These are phyloP conservation scores for Sergeia podlipaevii DNA, from an alignment of 208 protist species.

Conservation along the genomic window DNA sequence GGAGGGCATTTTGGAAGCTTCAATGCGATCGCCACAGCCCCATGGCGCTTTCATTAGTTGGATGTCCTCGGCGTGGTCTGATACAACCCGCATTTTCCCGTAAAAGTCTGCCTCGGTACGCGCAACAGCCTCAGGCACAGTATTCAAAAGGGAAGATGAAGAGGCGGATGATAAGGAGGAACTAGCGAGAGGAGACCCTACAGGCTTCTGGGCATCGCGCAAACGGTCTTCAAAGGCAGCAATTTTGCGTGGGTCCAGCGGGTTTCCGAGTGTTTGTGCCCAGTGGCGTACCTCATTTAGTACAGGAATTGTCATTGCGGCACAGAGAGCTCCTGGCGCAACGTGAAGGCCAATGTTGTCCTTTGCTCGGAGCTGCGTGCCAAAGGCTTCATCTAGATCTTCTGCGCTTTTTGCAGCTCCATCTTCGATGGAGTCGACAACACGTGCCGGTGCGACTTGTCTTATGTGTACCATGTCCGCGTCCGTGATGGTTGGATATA, in stretches of 20 bases:
- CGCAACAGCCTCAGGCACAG: too few relatives aligned
- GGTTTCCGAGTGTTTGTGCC: constrained; percentile 42
- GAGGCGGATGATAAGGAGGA: neutral
- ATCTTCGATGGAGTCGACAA: neutral
- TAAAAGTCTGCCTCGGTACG: constrained; percentile 33
- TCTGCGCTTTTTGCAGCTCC: neutral
- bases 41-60: constrained; percentile 83
- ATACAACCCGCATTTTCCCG: constrained; percentile 39
- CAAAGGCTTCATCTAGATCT: constrained; percentile 7
- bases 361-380: constrained; percentile 19
- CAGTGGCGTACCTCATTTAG: constrained; percentile 60
- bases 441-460: constrained; percentile 30
- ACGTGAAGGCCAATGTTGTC: constrained; percentile 74
- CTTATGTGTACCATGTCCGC: constrained; percentile 65
- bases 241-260: constrained; percentile 53
- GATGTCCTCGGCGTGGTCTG: constrained; percentile 81
- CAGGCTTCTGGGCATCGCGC: constrained; percentile 2
- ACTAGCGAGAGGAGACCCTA: neutral
- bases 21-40: constrained; percentile 70
- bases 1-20: constrained; percentile 51
- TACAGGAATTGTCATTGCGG: constrained; percentile 36
- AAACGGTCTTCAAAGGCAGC: constrained; percentile 9
- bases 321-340: constrained; percentile 19
- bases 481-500: constrained; percentile 61
- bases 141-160: constrained; percentile 5